Percentiles rank a stretch among this genome's conserved stretches.
Evolutionary conservation across 768 basidiomycete species (phyloP).

Genomic region (Naganishia kalamii): DNA sequence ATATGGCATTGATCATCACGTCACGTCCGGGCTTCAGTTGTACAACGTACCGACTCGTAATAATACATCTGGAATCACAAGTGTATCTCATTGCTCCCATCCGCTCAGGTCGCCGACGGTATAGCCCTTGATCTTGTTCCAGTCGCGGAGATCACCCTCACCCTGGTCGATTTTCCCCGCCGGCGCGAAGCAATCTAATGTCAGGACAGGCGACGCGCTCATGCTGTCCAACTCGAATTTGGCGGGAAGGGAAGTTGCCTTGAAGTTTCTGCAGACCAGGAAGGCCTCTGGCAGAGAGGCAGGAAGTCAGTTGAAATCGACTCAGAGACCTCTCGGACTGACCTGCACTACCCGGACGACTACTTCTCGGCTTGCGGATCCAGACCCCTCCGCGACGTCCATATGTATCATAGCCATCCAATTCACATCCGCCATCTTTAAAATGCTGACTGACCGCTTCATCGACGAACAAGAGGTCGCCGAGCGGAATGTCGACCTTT

Average conservation of each 20-base stretch:
- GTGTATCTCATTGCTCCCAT: neutral
- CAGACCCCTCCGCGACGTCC: constrained; percentile 47
- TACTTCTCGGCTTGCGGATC: constrained; percentile 49
- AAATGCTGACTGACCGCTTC: constrained; percentile 7
- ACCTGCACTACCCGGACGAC: constrained; percentile 49
- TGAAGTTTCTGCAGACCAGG: constrained; percentile 48
- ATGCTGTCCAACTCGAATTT: constrained; percentile 20
- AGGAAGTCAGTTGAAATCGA: neutral
- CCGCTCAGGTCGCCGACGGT: constrained; percentile 38
- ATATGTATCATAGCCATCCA: constrained; percentile 30
- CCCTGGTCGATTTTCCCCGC: neutral
- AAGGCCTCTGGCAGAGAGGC: constrained; percentile 28
- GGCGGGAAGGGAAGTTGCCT: constrained; percentile 34
- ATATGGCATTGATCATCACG: neutral
- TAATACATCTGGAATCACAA: neutral
- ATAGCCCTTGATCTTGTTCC: constrained; percentile 38
- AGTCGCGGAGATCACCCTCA: constrained; percentile 15
- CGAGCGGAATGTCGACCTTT: constrained; percentile 7
- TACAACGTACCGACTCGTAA: neutral
- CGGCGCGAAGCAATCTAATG: constrained; percentile 29
- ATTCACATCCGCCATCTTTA: constrained; percentile 5
- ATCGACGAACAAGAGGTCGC: neutral
- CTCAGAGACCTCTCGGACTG: constrained; percentile 13
- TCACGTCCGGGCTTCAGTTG: neutral
- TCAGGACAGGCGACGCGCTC: constrained; percentile 25